Base-by-base conservation (phyloP, 2,329 filamentous ascomycete species). In the Fusarium pseudoanthophilum region DNA sequence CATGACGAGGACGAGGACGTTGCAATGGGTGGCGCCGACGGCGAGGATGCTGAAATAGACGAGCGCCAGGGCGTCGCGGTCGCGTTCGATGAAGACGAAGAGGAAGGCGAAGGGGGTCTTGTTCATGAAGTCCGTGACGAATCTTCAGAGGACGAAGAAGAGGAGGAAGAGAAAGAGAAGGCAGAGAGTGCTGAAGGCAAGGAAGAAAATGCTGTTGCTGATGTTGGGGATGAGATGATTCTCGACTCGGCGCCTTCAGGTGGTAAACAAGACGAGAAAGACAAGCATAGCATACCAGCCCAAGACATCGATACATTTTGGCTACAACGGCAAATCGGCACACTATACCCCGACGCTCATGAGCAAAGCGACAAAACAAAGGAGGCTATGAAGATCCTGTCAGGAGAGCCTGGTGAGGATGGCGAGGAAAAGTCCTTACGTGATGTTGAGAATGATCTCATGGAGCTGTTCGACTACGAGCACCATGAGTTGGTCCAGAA, bases 391-490 rank as follows among this genome's bases (percentile, higher is more conserved):
- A 90, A 92, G 40, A 95, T 97, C 53, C 88, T 99, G 60, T 92
- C 93, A 36, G 95, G 93, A 49, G 88, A 92, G 71, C 88, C 91
- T 6, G 92, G 91, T 28, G 89, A 91, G 57, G 92, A 93, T 62
- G 95, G 92, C 21, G 92, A 95, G 67, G 94, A 97, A 78, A 95
- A 93, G 81, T 89, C 93, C 20, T 86, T 98, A 36, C 92, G 95
- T 78, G 95, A 99, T 79, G 95, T 98, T 63, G 96, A 99, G 79
- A 99, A 99, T 82, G 96, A 99, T 72, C 87, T 99, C 65, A 98
- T 98, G 93, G 96, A 98, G 78, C 88, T 99, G 1, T 98, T 99
- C 77, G 96, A 99, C 78, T 99, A 97, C 78, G 95, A 98, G 78
- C 93, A 98, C 79, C 94, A 97, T 69, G 95, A 98, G 73, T 88